Conservation (phyloP, 2,329 filamentous ascomycete genomes). For the Aspergillus fumigatus region DNA sequence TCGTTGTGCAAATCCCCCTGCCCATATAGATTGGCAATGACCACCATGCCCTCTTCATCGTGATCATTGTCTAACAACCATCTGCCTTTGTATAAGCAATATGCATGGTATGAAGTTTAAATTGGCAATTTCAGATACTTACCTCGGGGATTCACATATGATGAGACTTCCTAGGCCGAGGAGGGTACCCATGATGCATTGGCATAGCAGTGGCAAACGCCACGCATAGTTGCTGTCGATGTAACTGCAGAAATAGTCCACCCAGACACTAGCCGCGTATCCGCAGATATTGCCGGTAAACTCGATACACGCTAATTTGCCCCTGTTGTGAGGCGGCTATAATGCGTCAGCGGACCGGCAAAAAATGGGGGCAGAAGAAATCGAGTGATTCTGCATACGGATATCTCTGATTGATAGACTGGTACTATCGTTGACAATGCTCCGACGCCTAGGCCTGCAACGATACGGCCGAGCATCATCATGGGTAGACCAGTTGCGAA, state of each 20-base stretch:
- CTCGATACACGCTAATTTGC: slow-evolving; percentile 94
- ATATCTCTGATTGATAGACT: slow-evolving; percentile 92
- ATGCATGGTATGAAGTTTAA: slow-evolving; percentile 14
- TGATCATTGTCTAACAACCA: slow-evolving; percentile 98
- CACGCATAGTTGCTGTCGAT: slow-evolving; percentile 83
- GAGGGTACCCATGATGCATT: slow-evolving; percentile 88
- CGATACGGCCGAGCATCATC: slow-evolving; percentile 78
- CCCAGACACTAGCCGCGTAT: slow-evolving; percentile 95
- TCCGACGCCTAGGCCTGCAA: slow-evolving; percentile 82
- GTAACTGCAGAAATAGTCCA: slow-evolving; percentile 93
- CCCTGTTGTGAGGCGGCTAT: slow-evolving; percentile 82
- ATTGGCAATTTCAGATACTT: slow-evolving; percentile 26
- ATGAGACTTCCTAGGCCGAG: slow-evolving; percentile 81
- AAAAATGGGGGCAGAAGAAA: neutral
- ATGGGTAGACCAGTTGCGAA: slow-evolving; percentile 78
- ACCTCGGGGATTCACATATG: slow-evolving; percentile 96
- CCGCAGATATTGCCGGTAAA: slow-evolving; percentile 96
- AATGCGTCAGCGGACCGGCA: slow-evolving; percentile 12
- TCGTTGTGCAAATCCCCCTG: slow-evolving; percentile 91
- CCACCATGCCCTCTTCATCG: slow-evolving; percentile 96
- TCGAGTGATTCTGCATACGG: slow-evolving; percentile 35
- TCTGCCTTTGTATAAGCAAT: slow-evolving; percentile 44
- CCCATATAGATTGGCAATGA: slow-evolving; percentile 96
- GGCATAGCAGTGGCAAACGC: slow-evolving; percentile 84
- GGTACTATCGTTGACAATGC: slow-evolving; percentile 88